Base-by-base conservation (phyloP, 2,329 filamentous ascomycete genomes). In the Paracamarosporium sp. region DNA sequence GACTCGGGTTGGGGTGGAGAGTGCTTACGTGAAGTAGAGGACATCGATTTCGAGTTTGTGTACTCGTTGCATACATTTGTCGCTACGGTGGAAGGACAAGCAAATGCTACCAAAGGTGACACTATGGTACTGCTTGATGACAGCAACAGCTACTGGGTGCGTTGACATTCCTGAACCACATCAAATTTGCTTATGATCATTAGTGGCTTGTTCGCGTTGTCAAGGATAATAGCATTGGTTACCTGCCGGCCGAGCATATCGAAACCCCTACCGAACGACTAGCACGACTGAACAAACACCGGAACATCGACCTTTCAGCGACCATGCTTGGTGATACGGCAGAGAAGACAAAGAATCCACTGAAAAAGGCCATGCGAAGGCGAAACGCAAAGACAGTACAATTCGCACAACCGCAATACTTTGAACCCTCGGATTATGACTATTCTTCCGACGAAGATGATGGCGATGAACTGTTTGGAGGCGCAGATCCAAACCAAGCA, bases 1-100 rank as follows among this genome's bases (percentile, higher is more conserved):
- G 87, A 91, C 76, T 88, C 86, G 67, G 89, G 88, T 58, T 93
- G 88, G 89, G 88, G 84, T 77, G 85, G 85, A 80, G 86, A 91
- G 82, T 90, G 89, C 92, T 97, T 93, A 97, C 90, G 87, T 85
- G 85, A 89, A 79, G 78, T 83, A 98, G 95, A 99, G 86, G 95
- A 99, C 73, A 99, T 99, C 79, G 95, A 99, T 84, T 98, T 99
- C 82, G 94, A 98, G 77, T 98, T 98, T 80, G 95, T 99, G 60
- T 99, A 99, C 80, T 95, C 95, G 27, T 83, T 99, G 57, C 95
- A 98, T 76, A 99, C 94, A 2, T 99, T 99, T 72, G 91, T 97
- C 64, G 95, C 95, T 27, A 98, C 95, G 0, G 95, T 99, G 47
- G 95, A 99, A 79, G 95, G 95, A 27, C 95, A 99, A 79, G 95